Evolutionary conservation across 106 monocot species (phyloP).

Genomic region (Phalaenopsis aphrodite): DNA sequence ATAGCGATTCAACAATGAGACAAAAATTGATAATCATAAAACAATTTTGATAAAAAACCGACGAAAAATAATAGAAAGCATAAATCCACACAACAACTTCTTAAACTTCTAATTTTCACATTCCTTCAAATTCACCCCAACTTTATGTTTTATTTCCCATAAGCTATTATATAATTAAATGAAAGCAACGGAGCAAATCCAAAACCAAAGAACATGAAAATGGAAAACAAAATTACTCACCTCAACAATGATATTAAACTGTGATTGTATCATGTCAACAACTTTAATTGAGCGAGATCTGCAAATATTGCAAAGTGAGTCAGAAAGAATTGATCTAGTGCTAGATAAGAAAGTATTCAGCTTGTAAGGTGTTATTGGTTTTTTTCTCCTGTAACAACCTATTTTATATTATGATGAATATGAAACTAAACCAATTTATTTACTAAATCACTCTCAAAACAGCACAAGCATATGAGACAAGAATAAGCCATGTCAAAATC

Average conservation of each 20-base stretch:
- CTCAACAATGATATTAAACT: constrained; percentile 76
- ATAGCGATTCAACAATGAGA: too few relatives aligned
- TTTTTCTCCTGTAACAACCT: not conserved
- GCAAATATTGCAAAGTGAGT: constrained; percentile 16
- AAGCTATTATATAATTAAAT: not conserved
- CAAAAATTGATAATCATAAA: not conserved
- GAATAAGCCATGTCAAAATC: not conserved
- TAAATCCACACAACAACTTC: not conserved
- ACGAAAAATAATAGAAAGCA: not conserved
- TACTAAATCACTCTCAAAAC: not conserved
- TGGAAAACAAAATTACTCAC: constrained; percentile 26
- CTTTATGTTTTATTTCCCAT: not conserved
- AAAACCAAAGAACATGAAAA: not conserved
- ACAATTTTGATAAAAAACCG: not conserved
- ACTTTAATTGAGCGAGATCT: constrained; percentile 61
- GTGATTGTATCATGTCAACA: constrained; percentile 57
- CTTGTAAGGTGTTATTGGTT: not conserved
- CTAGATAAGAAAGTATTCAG: not conserved
- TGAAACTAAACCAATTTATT: not conserved
- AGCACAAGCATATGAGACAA: not conserved
- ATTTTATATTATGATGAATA: not conserved
- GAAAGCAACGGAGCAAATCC: not conserved
- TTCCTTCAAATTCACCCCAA: not conserved
- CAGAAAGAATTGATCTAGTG: not conserved
- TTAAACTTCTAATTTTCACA: not conserved